Evolutionary conservation across 2,329 filamentous ascomycete species (phyloP), one percentile per base, ranked within the genome.

Genomic region (Taxawa tesnikishii): DNA sequence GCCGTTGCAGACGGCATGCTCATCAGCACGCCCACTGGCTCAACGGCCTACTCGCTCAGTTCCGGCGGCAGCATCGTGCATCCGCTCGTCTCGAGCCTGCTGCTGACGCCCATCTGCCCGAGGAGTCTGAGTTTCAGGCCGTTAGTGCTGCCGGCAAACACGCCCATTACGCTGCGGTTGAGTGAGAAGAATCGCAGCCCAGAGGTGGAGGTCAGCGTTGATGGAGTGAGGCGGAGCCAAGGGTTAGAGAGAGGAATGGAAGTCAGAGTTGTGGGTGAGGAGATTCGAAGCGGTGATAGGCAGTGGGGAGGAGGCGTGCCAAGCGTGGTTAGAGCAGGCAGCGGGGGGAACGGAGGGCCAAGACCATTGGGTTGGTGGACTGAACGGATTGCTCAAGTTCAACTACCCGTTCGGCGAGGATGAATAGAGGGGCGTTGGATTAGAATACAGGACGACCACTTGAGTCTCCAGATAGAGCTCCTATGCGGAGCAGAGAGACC

Each of bases 1-100:
- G 88, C 84, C 1, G 87, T 93, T 9, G 88, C 87, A 1, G 90
- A 98, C 54, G 90, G 90, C 31, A 92, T 98, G 55, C 79, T 96
- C 27, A 76, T 96, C 37, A 85, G 81, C 41, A 94, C 88, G 0
- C 90, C 90, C 0, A 98, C 90, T 0, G 90, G 90, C 3, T 92
- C 83, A 25, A 98, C 90, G 1, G 90, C 90, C 1, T 98, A 98
- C 62, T 90, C 81, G 37, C 68, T 98, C n/a, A 90, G 81, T 42
- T 82, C 80, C 3, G 90, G 90, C 3, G 90, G 90, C 1, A 83
- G 79, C 45, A 96, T 98, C 44, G 82, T 96, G 25, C 90, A 98
- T 53, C 90, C 90, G 0, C 69, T 94, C 2, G 88, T 96, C 3
- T 79, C 83, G 23, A 83, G 83, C 2, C 68, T 96, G 10, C 73